Conservation (phyloP, 257 asterid species). For the Capsicum rhomboideum region DNA sequence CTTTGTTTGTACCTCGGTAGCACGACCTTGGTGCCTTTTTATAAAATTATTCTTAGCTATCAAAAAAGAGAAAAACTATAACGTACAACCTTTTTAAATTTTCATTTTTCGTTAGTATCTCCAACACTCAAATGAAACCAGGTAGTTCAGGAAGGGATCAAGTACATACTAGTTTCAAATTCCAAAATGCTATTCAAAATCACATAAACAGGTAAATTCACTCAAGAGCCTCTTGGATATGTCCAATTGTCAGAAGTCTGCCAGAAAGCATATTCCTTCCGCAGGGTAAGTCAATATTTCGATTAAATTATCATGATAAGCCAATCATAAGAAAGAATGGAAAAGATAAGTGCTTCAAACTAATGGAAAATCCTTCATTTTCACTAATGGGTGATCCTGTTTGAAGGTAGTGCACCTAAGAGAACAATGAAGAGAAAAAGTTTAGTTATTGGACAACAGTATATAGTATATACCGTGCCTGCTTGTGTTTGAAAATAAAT, state of each 20-base stretch:
- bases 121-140: background rate
- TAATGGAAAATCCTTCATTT: background rate
- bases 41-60: background rate
- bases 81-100: background rate
- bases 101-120: background rate
- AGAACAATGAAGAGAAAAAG: background rate
- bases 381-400: background rate
- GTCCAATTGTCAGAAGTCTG: background rate
- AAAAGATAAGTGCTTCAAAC: background rate
- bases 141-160: background rate
- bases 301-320: background rate
- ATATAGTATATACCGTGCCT: background rate
- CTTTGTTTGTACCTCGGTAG: background rate
- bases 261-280: background rate
- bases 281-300: background rate
- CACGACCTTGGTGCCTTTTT: background rate
- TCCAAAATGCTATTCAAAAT: background rate
- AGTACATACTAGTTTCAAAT: background rate
- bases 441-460: too few relatives aligned
- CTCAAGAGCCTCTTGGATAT: background rate
- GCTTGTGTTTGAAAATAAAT: background rate
- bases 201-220: background rate
- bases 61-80: background rate
- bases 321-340: background rate
- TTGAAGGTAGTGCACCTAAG: background rate